These are phyloP conservation scores for Colletotrichum karsti DNA, from an alignment of 2,329 filamentous ascomycete species.

Conservation along the genomic window DNA sequence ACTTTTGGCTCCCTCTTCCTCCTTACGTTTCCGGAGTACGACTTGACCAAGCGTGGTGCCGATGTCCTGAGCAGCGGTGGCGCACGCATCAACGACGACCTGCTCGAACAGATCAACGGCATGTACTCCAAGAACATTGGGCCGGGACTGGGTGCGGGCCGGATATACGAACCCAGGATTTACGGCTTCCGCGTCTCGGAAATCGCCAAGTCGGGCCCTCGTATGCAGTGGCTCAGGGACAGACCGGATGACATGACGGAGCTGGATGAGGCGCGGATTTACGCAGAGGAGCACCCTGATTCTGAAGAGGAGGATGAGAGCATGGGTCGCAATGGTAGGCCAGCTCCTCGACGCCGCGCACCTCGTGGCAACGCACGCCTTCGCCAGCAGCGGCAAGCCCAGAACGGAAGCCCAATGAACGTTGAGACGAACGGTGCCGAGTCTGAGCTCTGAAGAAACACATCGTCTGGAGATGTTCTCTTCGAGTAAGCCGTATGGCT, in stretches of 20 bases:
- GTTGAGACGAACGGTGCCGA: slow-evolving; percentile 65
- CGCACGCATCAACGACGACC: slow-evolving; percentile 50
- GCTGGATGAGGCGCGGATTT: slow-evolving; percentile 78
- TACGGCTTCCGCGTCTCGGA: slow-evolving; percentile 97
- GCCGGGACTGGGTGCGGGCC: slow-evolving; percentile 81
- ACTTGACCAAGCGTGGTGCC: slow-evolving; percentile 77
- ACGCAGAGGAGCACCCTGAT: slow-evolving; percentile 61
- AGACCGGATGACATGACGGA: slow-evolving; percentile 83
- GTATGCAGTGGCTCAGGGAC: slow-evolving; percentile 96
- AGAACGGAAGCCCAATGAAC: slow-evolving; percentile 66
- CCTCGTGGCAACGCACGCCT: slow-evolving; percentile 48
- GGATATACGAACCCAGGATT: slow-evolving; percentile 93
- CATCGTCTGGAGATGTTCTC: not conserved
- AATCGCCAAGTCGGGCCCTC: slow-evolving; percentile 85
- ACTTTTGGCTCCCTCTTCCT: slow-evolving; percentile 98
- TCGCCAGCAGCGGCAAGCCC: slow-evolving; percentile 51
- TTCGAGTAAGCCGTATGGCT: not conserved
- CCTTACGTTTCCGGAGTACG: slow-evolving; percentile 97
- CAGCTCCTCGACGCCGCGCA: slow-evolving; percentile 52
- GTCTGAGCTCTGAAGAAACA: slow-evolving; percentile 56
- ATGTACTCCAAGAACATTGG: slow-evolving; percentile 87
- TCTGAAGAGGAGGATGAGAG: slow-evolving; percentile 66
- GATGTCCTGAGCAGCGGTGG: slow-evolving; percentile 57
- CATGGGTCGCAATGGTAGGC: slow-evolving; percentile 52
- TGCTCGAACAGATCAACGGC: slow-evolving; percentile 76